Conservation (phyloP, 495 filamentous ascomycete species). For the Penicillium cataractarum region DNA sequence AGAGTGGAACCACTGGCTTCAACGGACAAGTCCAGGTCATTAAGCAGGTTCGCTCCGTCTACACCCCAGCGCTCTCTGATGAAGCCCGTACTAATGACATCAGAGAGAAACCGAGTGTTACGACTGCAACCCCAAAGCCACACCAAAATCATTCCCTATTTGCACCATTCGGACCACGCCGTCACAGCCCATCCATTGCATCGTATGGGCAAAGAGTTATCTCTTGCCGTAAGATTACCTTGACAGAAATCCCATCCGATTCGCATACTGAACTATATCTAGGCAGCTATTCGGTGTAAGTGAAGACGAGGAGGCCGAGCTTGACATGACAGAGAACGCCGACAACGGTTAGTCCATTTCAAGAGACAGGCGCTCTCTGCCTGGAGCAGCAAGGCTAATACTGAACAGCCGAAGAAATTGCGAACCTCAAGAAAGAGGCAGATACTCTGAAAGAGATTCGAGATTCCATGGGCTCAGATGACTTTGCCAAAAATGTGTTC, state of each 20-base stretch:
- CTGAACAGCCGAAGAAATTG: conserved; percentile 74
- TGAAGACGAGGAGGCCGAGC: conserved; percentile 71
- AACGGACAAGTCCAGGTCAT: conserved; percentile 98
- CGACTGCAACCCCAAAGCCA: conserved; percentile 86
- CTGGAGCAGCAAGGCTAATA: not conserved
- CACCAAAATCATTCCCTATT: conserved; percentile 88
- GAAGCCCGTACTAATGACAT: not conserved
- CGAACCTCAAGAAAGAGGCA: conserved; percentile 79
- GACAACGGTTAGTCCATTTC: conserved; percentile 67
- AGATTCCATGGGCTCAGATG: conserved; percentile 75
- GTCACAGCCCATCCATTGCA: conserved; percentile 95
- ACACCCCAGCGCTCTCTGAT: not conserved
- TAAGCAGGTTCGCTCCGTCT: conserved; percentile 61
- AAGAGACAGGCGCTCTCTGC: not conserved
- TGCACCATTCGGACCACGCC: conserved; percentile 97
- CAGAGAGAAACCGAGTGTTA: conserved; percentile 94
- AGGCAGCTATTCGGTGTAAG: conserved; percentile 89
- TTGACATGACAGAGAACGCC: conserved; percentile 76
- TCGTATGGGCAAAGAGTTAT: conserved; percentile 99
- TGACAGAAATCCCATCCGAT: not conserved
- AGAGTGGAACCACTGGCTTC: conserved; percentile 97
- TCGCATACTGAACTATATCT: conserved; percentile 20
- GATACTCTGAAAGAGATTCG: conserved; percentile 81
- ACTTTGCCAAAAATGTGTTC: conserved; percentile 83
- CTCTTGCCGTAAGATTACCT: conserved; percentile 66